Base-by-base conservation (phyloP, 129 eudicot species). In the Mikania micrantha region DNA sequence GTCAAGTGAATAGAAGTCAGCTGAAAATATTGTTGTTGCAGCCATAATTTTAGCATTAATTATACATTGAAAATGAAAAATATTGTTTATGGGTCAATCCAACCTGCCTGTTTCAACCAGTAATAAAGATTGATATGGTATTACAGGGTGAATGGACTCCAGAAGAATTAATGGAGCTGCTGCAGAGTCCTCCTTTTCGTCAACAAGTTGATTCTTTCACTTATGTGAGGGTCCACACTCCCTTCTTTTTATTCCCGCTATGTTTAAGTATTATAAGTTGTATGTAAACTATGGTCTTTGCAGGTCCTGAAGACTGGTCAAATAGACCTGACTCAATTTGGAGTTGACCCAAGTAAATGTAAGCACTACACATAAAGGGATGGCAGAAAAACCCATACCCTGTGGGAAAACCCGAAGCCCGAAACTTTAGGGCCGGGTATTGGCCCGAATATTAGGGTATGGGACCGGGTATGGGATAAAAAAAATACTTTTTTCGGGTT, bases 231-330 rank as follows among this genome's bases (percentile, higher is more conserved):
- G 47, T 24, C 65, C 45, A 13, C 39, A 9, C 47, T 27, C 39
- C 22, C 38, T 70, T 20, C 31, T n/a, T 53, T 25, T 24, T 49
- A 7, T 31, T 54, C 40, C 60, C 16, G 7, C 15, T 22, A 7
- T 57, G 7, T 44, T 25, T 56, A 38, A 8, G 13, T 34, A 4
- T 50, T 15, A 56, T 28, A 31, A 52, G 29, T 2, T 60, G 32
- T 76, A 77, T 17, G 3, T 74, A 59, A 29, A 59, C 19, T 45
- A 28, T 68, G 72, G 62, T 68, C 21, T 67, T 6, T 77, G 50
- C 71, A 94, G 99, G 99, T 94, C 71, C 86, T 94, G 49, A 85
- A 87, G n/a, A 94, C 99, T 5, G 99, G 99, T 56, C 99, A 94
- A 76, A 86, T 94, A 60, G 97, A 94, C 71, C 84, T 94, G n/a